Conservation (phyloP, 345 rosid species). For the Salix dunnii region DNA sequence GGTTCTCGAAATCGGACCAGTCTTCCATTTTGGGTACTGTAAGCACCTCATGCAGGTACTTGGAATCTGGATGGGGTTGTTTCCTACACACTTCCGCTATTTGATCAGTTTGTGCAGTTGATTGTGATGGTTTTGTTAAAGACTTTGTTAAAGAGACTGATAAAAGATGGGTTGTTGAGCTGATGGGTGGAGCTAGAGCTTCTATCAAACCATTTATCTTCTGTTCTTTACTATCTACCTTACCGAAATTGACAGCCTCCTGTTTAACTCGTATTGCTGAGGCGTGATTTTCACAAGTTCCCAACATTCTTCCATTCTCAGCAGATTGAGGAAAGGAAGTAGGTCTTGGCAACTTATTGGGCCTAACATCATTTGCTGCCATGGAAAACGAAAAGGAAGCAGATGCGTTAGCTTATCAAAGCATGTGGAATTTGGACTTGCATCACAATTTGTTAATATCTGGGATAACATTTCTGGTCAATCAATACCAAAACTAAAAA, state of each 20-base stretch:
- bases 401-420: too few relatives aligned
- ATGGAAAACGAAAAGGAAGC: conserved; percentile 4
- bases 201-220: conserved; percentile 18
- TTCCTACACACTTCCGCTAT: conserved; percentile 35
- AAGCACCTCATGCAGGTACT: conserved; percentile 52
- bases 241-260: conserved; percentile 6
- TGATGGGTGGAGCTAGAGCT: not conserved
- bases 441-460: too few relatives aligned
- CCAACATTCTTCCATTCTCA: conserved; percentile 23
- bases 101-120: conserved; percentile 33
- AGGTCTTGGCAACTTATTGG: conserved; percentile 11
- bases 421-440: too few relatives aligned
- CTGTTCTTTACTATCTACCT: not conserved
- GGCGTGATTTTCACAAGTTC: not conserved
- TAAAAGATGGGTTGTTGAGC: not conserved
- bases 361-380: conserved; percentile 13
- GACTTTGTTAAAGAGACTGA: conserved; percentile 4
- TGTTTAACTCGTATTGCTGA: not conserved
- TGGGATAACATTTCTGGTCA: too few relatives aligned
- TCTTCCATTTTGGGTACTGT: conserved; percentile 57
- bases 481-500: too few relatives aligned
- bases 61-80: conserved; percentile 68
- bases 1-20: conserved; percentile 41
- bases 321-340: not conserved
- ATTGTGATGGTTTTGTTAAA: conserved; percentile 18